A percentile compares a stretch with the other conserved stretches of the same genome.
Conservation (phyloP, 2,329 filamentous ascomycete species). For the Ascochyta lentis region DNA sequence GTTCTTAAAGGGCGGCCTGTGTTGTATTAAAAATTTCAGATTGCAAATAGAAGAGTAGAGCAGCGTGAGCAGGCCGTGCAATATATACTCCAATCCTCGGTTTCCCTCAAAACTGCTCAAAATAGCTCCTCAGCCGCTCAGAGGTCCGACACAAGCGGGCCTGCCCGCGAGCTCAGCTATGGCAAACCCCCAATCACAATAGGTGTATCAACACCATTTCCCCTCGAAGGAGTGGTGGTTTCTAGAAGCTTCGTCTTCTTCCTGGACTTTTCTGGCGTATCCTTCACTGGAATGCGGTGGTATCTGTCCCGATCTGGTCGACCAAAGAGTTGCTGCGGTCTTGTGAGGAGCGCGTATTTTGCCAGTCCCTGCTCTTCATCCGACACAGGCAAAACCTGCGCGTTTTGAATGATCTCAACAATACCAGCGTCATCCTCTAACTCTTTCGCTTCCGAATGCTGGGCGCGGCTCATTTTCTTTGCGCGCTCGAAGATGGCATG, state of each 20-base stretch:
- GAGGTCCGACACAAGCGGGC: not conserved
- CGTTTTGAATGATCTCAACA: conserved; percentile 64
- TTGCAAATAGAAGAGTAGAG: not conserved
- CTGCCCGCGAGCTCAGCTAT: not conserved
- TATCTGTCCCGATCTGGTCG: conserved; percentile 39
- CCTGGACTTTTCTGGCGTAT: conserved; percentile 22
- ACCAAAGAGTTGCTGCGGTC: conserved; percentile 56
- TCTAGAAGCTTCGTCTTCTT: conserved; percentile 28
- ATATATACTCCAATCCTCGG: not conserved
- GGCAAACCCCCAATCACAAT: not conserved
- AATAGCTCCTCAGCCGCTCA: not conserved
- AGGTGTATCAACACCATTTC: not conserved
- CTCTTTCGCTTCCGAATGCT: conserved; percentile 63
- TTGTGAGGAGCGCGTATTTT: conserved; percentile 52
- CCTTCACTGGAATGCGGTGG: conserved; percentile 32
- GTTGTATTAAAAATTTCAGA: not conserved
- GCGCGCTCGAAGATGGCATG: conserved; percentile 80
- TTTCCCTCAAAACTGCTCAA: conserved; percentile 10
- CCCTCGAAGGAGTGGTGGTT: not conserved
- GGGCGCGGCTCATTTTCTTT: conserved; percentile 72
- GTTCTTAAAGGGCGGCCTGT: not conserved
- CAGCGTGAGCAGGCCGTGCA: not conserved
- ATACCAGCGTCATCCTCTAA: conserved; percentile 66
- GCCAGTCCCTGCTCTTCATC: conserved; percentile 37
- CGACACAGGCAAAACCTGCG: conserved; percentile 56